Conservation (phyloP, 108 stramenopile species). For the Cyclotella sp. region DNA sequence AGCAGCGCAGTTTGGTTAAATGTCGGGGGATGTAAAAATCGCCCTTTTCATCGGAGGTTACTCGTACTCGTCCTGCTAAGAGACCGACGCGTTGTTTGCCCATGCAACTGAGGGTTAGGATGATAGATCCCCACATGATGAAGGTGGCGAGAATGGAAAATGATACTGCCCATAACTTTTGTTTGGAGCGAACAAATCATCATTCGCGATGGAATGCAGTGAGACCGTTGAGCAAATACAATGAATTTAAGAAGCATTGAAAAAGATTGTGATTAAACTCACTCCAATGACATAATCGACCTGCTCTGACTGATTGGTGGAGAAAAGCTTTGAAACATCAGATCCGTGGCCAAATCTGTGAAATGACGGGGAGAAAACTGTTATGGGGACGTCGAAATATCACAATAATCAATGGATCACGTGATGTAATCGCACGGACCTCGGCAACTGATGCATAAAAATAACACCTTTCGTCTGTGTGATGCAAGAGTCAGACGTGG, state of each 20-base stretch:
- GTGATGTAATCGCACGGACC: not conserved
- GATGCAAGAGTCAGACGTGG: not conserved
- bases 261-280: not conserved
- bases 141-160: conserved; percentile 42
- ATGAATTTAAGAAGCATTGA: not conserved
- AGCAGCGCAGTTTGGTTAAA: conserved; percentile 36
- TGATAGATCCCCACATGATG: conserved; percentile 35
- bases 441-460: conserved; percentile 1
- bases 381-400: not conserved
- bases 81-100: conserved; percentile 25
- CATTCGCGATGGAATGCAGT: too few relatives aligned
- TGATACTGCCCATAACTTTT: conserved; percentile 30
- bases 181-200: too few relatives aligned
- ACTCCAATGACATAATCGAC: conserved; percentile 49
- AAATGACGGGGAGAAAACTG: not conserved
- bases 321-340: conserved; percentile 30
- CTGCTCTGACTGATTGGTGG: conserved; percentile 33
- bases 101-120: conserved; percentile 37
- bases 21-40: conserved; percentile 30
- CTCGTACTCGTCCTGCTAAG: conserved; percentile 38
- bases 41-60: conserved; percentile 36
- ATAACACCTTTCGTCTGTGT: not conserved
- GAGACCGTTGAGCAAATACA: too few relatives aligned
- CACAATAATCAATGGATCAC: not conserved
- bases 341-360: conserved; percentile 40